Conservation (phyloP, 345 rosid genomes). For the Ceriops zippeliana region DNA sequence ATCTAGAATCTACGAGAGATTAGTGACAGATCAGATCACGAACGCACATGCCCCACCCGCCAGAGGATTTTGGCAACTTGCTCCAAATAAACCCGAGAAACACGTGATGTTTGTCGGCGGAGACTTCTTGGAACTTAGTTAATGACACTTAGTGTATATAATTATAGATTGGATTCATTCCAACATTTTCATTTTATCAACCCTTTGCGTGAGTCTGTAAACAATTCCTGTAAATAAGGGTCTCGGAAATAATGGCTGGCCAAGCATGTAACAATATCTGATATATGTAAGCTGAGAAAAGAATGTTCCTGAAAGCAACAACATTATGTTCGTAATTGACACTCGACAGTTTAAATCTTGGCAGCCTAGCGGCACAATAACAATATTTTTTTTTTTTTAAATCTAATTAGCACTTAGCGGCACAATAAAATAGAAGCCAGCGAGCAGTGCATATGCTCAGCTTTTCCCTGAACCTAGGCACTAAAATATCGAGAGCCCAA, state of each 20-base stretch:
- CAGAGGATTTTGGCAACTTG: neutral
- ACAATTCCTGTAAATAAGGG: too few relatives aligned
- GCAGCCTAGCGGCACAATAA: too few relatives aligned
- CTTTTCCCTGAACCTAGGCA: neutral
- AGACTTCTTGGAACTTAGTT: neutral
- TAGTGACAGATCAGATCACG: too few relatives aligned
- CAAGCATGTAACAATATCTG: too few relatives aligned
- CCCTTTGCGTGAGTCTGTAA: too few relatives aligned
- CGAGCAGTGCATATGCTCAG: neutral
- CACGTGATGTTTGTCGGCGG: neutral
- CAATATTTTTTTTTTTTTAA: too few relatives aligned
- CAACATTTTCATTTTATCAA: neutral
- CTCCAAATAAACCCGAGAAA: neutral
- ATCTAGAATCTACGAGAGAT: too few relatives aligned
- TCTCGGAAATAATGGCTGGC: too few relatives aligned
- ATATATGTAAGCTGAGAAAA: too few relatives aligned
- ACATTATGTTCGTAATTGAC: neutral
- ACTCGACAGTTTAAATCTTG: neutral
- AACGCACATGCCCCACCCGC: too few relatives aligned
- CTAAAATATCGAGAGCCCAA: neutral
- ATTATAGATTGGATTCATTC: neutral
- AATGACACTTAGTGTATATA: neutral
- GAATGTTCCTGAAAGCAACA: conserved; percentile 1
- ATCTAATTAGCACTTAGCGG: too few relatives aligned
- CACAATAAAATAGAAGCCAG: neutral